Percentiles rank a stretch among this genome's conserved stretches.
These are phyloP conservation scores for Astragalus glycyphyllos DNA, from an alignment of 306 rosid species.

Conservation along the genomic window DNA sequence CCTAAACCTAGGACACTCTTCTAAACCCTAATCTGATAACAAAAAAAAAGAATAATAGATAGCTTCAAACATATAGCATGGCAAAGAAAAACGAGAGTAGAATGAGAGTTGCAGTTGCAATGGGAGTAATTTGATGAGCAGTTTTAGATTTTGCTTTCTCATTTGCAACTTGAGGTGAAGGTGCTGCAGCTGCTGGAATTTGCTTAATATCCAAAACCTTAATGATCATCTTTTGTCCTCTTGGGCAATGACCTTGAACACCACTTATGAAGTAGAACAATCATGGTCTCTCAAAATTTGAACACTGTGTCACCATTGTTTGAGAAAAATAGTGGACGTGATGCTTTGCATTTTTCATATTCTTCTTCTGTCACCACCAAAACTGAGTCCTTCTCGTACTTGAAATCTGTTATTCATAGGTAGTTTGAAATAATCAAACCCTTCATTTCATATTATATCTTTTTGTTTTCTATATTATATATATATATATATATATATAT, in stretches of 20 bases:
- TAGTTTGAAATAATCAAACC: no score
- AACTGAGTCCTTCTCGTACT: slow-evolving; percentile 72
- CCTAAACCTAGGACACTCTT: background rate
- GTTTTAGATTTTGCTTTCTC: slow-evolving; percentile 40
- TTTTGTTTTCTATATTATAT: no score
- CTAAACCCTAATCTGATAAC: background rate
- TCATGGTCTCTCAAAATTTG: slow-evolving; percentile 59
- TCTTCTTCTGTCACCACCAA: slow-evolving; percentile 77
- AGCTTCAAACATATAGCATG: slow-evolving; percentile 42
- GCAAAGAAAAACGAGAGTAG: slow-evolving; percentile 16
- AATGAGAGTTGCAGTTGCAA: slow-evolving; percentile 33
- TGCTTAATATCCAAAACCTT: slow-evolving; percentile 62
- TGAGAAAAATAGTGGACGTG: slow-evolving; percentile 68
- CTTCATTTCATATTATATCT: no score
- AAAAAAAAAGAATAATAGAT: background rate
- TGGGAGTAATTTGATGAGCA: slow-evolving; percentile 12
- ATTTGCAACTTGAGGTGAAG: slow-evolving; percentile 47
- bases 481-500: no score
- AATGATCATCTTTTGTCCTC: slow-evolving; percentile 73
- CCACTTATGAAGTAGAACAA: slow-evolving; percentile 92
- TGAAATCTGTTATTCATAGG: slow-evolving; percentile 53
- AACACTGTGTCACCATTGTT: slow-evolving; percentile 61
- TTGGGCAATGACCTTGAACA: slow-evolving; percentile 71
- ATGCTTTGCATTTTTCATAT: slow-evolving; percentile 62
- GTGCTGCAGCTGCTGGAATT: slow-evolving; percentile 4